Base-by-base conservation (phyloP, 441 rosid genomes). In the Eutrema salsugineum region DNA sequence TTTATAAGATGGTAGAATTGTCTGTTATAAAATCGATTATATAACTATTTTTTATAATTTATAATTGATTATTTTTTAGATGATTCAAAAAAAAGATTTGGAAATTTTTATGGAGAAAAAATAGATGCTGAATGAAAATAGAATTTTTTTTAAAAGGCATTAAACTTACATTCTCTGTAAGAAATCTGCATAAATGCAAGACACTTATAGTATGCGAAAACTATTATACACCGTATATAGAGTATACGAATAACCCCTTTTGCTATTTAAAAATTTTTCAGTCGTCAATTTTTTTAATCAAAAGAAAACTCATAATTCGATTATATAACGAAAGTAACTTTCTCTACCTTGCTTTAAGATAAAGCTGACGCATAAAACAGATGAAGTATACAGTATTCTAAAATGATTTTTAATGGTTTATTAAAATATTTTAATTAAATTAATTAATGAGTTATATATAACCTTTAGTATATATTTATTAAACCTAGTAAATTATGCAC, bases 291-390 rank as follows among this genome's bases (percentile, higher is more conserved):
- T 17, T 8, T 8, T 9, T 40, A 38, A 14, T 22, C 11, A 57
- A 2, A 38, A 20, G 14, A 58, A 39, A 60, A 15, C 36, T 36
- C 15, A n/a, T 68, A 24, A 51, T 15, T 66, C 38, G 49, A 68
- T 68, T 19, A 69, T 73, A 65, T 68, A 57, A 70, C 61, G 59
- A 80, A 82, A 86, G 81, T 53, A 71, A 81, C 84, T 88, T 84
- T 86, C 9, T 77, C 77, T 77, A 77, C 77, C 78, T 85, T 77
- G 84, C 97, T 88, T 85, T 87, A 84, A 78, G 85, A 82, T 66
- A 91, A 91, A 91, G 97, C 84, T 83, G 88, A 90, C 83, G 91
- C 87, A 80, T 63, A 51, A 68, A 27, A 60, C 35, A 59, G 9
- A 57, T 28, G 50, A 59, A 32, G 39, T 70, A 38, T 49, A 60